Evolutionary conservation across 495 filamentous ascomycete species (phyloP).

Genomic region (Neurospora sp.): DNA sequence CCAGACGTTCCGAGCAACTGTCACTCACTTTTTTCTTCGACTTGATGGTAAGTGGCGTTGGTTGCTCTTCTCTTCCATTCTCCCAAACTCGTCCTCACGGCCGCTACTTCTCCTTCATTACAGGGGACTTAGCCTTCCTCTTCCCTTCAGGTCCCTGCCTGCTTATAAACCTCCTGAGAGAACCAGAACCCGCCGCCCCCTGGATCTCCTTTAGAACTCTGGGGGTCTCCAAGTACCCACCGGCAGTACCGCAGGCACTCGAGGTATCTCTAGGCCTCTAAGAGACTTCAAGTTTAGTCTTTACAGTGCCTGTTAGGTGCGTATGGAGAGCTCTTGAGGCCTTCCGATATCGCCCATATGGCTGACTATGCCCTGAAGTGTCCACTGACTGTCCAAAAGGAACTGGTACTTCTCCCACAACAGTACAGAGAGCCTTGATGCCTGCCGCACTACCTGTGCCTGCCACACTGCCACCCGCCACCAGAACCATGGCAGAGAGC

Average conservation of each 20-base stretch:
- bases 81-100: background rate
- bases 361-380: too few species aligned
- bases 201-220: too few species aligned
- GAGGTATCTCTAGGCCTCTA: background rate
- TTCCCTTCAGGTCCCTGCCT: background rate
- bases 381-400: too few species aligned
- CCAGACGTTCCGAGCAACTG: background rate
- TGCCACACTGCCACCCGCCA: too few species aligned
- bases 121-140: background rate
- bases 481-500: too few species aligned
- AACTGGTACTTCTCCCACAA: too few species aligned
- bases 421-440: too few species aligned
- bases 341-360: too few species aligned
- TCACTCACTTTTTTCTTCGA: background rate
- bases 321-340: too few species aligned
- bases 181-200: background rate
- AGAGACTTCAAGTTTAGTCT: background rate
- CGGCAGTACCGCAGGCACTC: too few species aligned
- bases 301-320: background rate
- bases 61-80: background rate
- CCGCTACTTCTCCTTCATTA: background rate
- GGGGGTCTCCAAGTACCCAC: too few species aligned
- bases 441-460: too few species aligned
- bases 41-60: background rate
- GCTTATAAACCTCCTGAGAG: background rate